Evolutionary conservation across 345 rosid species (phyloP), one percentile per base, ranked within the genome.

Genomic region (Citrus hindsii): DNA sequence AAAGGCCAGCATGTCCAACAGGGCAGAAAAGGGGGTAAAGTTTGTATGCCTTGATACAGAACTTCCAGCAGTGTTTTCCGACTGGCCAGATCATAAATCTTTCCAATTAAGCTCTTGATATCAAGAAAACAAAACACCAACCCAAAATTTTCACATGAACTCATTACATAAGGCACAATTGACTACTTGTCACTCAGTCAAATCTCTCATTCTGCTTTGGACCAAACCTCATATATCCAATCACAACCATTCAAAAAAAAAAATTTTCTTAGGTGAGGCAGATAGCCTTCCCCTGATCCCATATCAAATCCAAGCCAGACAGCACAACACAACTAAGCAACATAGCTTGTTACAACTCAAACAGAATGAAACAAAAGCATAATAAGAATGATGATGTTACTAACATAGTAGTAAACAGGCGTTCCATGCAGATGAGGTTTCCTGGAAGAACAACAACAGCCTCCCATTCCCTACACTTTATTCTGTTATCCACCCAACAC

Each of bases 361-460:
- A 67, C 64, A 77, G 42, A 22, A 48, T 61, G 63, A 67, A 37
- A 56, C 16, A 56, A 63, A 46, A 80, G 76, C 42, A 30, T 32
- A 65, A 68, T 5, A 37, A 72, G 64, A 69, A 5, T n/a, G 22
- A 75, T 35, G 35, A 38, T 42, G 22, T 68, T 32, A 89, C 97
- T 83, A 67, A 94, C 97, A 86, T 94, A 92, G 71, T 90, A 94
- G 83, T 89, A 94, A 12, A 90, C 86, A 61, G 98, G 95, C 28
- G 98, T 81, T 74, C 93, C 93, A 83, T 87, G 91, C 30, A 94
- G 86, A 87, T 91, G 94, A 51, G 95, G 83, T 75, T 89, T 90
- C 77, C 92, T 86, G 35, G 96, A 87, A 81, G 98, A 92, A 84
- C 91, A 91, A 82, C 97, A 92, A 82, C 97, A 94, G 76, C 94